Base-by-base conservation (phyloP, 1,139 yeast species). In the Suhomyces atakaporum region DNA sequence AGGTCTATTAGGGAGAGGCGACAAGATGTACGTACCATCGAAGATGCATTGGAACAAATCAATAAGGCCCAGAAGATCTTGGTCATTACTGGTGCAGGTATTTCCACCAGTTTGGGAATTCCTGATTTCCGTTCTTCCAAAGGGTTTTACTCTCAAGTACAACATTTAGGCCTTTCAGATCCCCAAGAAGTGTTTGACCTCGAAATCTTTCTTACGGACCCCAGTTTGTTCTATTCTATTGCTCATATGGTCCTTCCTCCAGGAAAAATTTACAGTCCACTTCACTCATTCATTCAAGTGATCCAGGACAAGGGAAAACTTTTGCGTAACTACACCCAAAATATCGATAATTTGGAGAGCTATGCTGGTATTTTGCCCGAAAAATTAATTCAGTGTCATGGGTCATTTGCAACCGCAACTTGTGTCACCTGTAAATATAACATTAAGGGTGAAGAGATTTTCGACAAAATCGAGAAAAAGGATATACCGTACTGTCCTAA, bases 171-270 rank as follows among this genome's bases (percentile, higher is more conserved):
- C 0, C 66, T 90, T 25, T 77, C 77, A 38, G 97, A 92, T 53
- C 97, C 97, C 0, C 97, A 92, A 58, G 96, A 89, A 54, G 97
- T 92, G 28, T 92, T 92, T 61, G 92, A 88, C 54, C 66, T 87
- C 38, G 76, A 75, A 28, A 68, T 82, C 16, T 92, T 92, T 62
- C 71, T 75, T 49, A 74, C 79, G 23, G 95, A 89, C 52, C 97
- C 97, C 0, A 63, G 77, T 2, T 77, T 90, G 25, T 92, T 92
- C 52, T 92, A 89, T 57, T 79, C 87, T 24, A 83, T 92, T 40
- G 97, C 97, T 2, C 84, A 84, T 53, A 81, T 86, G 79, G 82
- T 92, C 34, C 62, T 90, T 36, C 97, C 97, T 0, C 89, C 90
- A 0, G 83, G 75, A 26, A 65, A 74, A 36, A 67, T 75, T n/a